Evolutionary conservation across 345 rosid species (phyloP), one percentile per base, ranked within the genome.

Genomic region (Noccaea caerulescens): DNA sequence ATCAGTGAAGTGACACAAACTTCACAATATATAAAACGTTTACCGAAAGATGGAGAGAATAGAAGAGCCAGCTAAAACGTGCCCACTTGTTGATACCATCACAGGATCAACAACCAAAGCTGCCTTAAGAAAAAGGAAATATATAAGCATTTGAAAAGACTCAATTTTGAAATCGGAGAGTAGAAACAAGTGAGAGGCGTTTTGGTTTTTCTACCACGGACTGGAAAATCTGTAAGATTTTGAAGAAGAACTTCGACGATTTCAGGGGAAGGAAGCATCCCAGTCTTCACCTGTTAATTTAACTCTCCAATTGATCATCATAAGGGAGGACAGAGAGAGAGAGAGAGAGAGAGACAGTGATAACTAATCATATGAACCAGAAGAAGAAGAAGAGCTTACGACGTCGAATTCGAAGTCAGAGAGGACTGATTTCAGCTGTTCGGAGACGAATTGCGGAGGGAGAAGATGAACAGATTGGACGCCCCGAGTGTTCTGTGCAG

Each of bases 71-170:
- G 94, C 93, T 10, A 91, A 81, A 71, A 86, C 89, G 60, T 94
- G 95, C 39, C 99, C 99, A 77, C 95, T 91, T 6, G 97, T 91
- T 46, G 98, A 93, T 51, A 91, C 96, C 97, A 93, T 89, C 58
- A 91, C 98, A 30, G 97, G 98, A 86, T 93, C 98, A 81, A 91
- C 90, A 66, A 93, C 98, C 67, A 94, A 77, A 85, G 96, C 98
- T 94, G 69, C 84, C 84, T 81, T 87, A 78, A 80, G 43, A 51
- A 71, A 77, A 36, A 71, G 20, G 3, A 27, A 69, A 66, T 54
- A 43, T 34, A 72, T 63, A 39, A 34, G 34, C 72, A 67, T 4
- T 20, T 32, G 43, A 64, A 27, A 56, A 39, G 50, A 45, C 51
- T 42, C 37, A 63, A 10, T 5, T 6, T 7, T 18, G 4, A 36